Evolutionary conservation across 768 basidiomycete species (phyloP).

Genomic region (Rhodotorula diobovata): DNA sequence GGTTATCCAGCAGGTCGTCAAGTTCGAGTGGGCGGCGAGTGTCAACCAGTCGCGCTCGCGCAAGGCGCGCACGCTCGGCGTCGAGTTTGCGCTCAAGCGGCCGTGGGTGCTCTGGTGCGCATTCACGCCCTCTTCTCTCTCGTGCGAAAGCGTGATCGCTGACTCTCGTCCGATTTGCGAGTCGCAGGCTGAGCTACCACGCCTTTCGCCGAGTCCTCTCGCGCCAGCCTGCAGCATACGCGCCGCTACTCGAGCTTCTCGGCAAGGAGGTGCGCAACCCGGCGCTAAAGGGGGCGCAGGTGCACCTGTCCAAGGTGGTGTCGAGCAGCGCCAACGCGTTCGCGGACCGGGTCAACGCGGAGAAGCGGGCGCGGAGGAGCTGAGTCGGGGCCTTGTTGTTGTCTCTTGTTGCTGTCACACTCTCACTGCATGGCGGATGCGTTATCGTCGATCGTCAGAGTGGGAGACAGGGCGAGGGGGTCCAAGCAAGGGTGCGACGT

Average conservation of each 20-base stretch:
- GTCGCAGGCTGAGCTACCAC: conserved; percentile 71
- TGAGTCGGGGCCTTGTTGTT: background rate
- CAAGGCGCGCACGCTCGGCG: conserved; percentile 49
- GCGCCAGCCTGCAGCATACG: conserved; percentile 51
- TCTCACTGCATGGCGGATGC: no score
- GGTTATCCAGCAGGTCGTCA: conserved; percentile 60
- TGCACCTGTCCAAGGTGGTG: background rate
- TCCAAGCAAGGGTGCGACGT: no score
- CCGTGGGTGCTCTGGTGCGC: conserved; percentile 60
- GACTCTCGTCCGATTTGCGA: no score
- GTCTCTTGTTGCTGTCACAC: background rate
- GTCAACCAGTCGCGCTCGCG: conserved; percentile 51
- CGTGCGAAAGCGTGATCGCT: background rate
- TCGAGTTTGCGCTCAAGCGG: conserved; percentile 54
- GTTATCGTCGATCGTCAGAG: no score
- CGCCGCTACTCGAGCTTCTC: conserved; percentile 16
- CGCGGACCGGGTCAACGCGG: conserved; percentile 7
- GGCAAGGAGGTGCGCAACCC: background rate
- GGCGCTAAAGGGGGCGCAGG: background rate
- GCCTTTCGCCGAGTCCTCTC: conserved; percentile 69
- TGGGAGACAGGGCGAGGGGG: no score
- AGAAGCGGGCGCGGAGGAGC: background rate
- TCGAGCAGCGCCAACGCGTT: background rate
- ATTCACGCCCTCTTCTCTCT: background rate
- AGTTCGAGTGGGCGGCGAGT: conserved; percentile 57